phyloP scores from a whole-genome alignment of 768 basidiomycete genomes.

The Galerina sulciceps region DNA sequence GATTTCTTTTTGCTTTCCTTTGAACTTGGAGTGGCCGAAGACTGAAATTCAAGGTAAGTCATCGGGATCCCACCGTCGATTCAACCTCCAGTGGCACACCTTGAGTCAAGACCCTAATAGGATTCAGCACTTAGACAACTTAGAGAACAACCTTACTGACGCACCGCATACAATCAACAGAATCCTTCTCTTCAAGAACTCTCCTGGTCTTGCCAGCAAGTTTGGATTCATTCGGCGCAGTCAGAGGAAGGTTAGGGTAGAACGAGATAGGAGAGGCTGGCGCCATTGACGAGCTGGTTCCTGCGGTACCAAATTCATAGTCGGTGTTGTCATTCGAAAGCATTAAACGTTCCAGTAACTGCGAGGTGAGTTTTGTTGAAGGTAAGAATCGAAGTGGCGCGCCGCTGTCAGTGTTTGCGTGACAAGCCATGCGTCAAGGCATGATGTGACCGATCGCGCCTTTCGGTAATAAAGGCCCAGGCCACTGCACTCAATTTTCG shows the following conservation, averaged over 20 bases:
- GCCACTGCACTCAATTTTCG: too few species aligned
- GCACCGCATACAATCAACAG: slow-evolving; percentile 12
- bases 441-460: slow-evolving; percentile 1
- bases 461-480: background rate
- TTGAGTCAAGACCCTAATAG: slow-evolving; percentile 19
- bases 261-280: too few species aligned
- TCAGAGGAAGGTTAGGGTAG: too few species aligned
- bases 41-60: slow-evolving; percentile 39
- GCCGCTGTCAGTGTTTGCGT: background rate
- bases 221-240: background rate
- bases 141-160: background rate
- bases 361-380: too few species aligned
- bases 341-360: too few species aligned
- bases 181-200: background rate
- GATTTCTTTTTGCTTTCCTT: slow-evolving; percentile 80
- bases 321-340: too few species aligned
- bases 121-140: background rate
- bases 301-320: too few species aligned
- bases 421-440: background rate
- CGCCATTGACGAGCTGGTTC: too few species aligned
- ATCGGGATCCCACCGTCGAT: background rate
- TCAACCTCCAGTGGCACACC: background rate
- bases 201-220: background rate
- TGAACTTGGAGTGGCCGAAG: slow-evolving; percentile 71
- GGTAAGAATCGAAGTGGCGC: too few species aligned